These are phyloP conservation scores for Hymenoscyphus scutula DNA, from an alignment of 2,329 filamentous ascomycete genomes.

Conservation along the genomic window DNA sequence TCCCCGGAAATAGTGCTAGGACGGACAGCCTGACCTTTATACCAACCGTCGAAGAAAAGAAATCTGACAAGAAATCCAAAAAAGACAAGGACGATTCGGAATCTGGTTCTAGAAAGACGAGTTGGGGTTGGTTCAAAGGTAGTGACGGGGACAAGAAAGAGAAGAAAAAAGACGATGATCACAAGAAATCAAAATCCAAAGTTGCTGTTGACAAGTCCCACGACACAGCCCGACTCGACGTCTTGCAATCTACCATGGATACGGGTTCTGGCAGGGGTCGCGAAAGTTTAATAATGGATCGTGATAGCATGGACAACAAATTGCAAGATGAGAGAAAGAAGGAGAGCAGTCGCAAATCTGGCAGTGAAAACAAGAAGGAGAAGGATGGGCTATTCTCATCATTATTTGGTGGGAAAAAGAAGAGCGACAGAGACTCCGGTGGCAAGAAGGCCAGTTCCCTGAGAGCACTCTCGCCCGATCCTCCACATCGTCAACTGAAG, in stretches of 20 bases:
- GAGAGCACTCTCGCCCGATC: slow-evolving; percentile 77
- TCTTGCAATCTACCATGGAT: slow-evolving; percentile 86
- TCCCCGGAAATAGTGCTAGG: slow-evolving; percentile 63
- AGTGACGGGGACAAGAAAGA: slow-evolving; percentile 73
- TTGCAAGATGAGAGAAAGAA: slow-evolving; percentile 82
- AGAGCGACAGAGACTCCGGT: slow-evolving; percentile 69
- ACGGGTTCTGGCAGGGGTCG: slow-evolving; percentile 60
- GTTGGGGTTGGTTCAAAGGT: slow-evolving; percentile 80
- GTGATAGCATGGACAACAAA: slow-evolving; percentile 68
- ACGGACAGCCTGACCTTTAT: slow-evolving; percentile 80
- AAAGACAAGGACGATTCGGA: slow-evolving; percentile 66
- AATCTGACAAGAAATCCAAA: slow-evolving; percentile 70
- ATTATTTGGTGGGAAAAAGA: slow-evolving; percentile 89
- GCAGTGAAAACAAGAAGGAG: slow-evolving; percentile 76
- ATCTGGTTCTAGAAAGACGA: slow-evolving; percentile 66
- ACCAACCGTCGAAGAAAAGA: slow-evolving; percentile 76
- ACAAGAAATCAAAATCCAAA: slow-evolving; percentile 67
- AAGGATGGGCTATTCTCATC: slow-evolving; percentile 93
- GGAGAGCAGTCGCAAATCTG: slow-evolving; percentile 69
- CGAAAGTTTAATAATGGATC: slow-evolving; percentile 81
- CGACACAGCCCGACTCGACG: slow-evolving; percentile 80
- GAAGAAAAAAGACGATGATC: slow-evolving; percentile 57
- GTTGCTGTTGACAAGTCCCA: slow-evolving; percentile 56
- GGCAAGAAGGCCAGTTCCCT: slow-evolving; percentile 71
- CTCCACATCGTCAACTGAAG: slow-evolving; percentile 67